A percentile compares a stretch with the other conserved stretches of the same genome.
Conservation (phyloP, 1,139 yeast species). For the Petasospora fabianii region DNA sequence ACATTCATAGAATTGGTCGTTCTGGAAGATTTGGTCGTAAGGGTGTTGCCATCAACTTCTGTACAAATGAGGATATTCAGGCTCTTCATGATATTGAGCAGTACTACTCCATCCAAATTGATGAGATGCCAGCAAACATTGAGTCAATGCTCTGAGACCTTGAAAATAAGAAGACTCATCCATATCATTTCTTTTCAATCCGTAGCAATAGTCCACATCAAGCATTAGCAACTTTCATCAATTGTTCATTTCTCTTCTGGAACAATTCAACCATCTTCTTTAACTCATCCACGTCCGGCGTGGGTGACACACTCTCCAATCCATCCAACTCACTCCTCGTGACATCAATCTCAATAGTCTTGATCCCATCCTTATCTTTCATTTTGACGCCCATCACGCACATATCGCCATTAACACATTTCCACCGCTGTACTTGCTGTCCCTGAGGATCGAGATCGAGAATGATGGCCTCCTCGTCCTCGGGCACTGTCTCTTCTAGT, state of each 20-base stretch:
- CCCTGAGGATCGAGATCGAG: conserved; percentile 30
- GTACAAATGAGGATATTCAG: conserved; percentile 64
- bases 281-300: conserved; percentile 26
- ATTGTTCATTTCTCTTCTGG: conserved; percentile 35
- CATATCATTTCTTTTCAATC: neutral
- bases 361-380: conserved; percentile 23
- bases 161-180: neutral
- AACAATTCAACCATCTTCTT: conserved; percentile 33
- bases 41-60: conserved; percentile 89
- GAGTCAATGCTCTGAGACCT: conserved; percentile 31
- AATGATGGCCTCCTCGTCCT: conserved; percentile 32
- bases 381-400: conserved; percentile 26
- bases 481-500: conserved; percentile 18
- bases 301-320: conserved; percentile 26
- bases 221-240: conserved; percentile 22
- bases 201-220: neutral
- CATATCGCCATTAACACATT: conserved; percentile 29
- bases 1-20: conserved; percentile 95
- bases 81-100: conserved; percentile 67
- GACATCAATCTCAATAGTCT: conserved; percentile 29
- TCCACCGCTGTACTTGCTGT: conserved; percentile 22
- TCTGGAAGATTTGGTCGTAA: conserved; percentile 95
- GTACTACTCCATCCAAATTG: conserved; percentile 72
- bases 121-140: conserved; percentile 84
- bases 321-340: conserved; percentile 28